Percentiles rank a stretch among this genome's conserved stretches.
Evolutionary conservation across 495 filamentous ascomycete genomes (phyloP).

Genomic region (Pseudevernia furfuracea): DNA sequence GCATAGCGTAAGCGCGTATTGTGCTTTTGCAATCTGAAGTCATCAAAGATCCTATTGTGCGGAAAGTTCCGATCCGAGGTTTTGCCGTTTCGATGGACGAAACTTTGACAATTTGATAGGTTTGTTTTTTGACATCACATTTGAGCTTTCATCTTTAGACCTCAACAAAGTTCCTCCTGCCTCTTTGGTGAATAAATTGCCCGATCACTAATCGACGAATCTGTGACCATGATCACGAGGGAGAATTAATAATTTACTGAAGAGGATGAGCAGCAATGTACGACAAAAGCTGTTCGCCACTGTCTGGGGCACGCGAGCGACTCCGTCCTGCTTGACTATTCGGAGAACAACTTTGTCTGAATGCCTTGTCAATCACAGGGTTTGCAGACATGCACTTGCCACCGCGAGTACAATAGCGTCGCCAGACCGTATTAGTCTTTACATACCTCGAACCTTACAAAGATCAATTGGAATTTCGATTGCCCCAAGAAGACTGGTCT

Average conservation of each 20-base stretch:
- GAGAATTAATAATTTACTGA: constrained; percentile 8
- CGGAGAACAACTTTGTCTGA: neutral
- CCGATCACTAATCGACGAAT: neutral
- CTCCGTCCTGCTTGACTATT: neutral
- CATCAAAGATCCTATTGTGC: neutral
- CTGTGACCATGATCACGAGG: constrained; percentile 4
- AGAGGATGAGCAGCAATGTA: constrained; percentile 48
- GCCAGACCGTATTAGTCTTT: neutral
- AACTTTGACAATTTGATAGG: too few relatives aligned
- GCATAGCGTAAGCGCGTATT: neutral
- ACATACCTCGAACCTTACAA: neutral
- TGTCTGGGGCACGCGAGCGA: constrained; percentile 16
- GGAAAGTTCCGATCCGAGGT: neutral
- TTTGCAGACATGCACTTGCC: neutral
- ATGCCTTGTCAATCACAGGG: neutral
- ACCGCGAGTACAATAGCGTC: neutral
- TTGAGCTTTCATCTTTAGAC: neutral
- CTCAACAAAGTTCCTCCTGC: neutral
- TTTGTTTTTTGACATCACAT: neutral
- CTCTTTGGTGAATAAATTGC: neutral
- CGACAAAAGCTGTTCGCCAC: constrained; percentile 42
- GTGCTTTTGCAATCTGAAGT: neutral
- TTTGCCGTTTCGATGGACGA: neutral
- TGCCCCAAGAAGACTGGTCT: neutral
- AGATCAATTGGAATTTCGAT: neutral